Base-by-base conservation (phyloP, 2,329 filamentous ascomycete species). In the Aspergillus felis region DNA sequence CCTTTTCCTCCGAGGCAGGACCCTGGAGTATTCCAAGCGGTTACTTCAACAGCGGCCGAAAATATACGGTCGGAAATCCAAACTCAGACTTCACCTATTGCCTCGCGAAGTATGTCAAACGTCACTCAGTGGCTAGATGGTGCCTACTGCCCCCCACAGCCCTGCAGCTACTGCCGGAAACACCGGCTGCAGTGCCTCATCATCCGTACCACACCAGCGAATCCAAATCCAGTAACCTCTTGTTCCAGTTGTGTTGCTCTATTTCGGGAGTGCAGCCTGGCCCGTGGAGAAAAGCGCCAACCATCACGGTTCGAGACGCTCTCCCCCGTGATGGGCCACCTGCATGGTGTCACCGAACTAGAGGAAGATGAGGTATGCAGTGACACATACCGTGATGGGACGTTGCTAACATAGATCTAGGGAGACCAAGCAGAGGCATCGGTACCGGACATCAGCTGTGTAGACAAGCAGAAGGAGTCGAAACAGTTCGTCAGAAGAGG, bases 181-280 rank as follows among this genome's bases (percentile, higher is more conserved):
- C 71, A 76, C 44, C 75, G 78, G 1, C 66, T 82, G 8, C 79
- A 82, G 55, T 82, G 80, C 55, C 68, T 82, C 10, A 78, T 81
- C 24, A 67, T 82, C 9, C 75, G 79, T 32, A 81, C 79, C 0
- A 77, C 77, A 0, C 44, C 70, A 0, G 78, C 72, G 25, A 82
- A 82, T 56, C 80, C 80, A 0, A 82, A 82, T 55, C 80, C 79
- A 1, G 69, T 78, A 51, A 70, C 69, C 5, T 74, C 79, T 0
- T 82, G 80, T 61, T 81, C 80, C 3, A 81, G 78, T 58, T 82
- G 80, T 56, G 80, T 79, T 4, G 80, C 79, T 0, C 67, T 82
- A 1, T 82, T 80, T 56, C 71, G 79, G 1, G 77, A 81, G 57
- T 82, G 80, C 63, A 82, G 80, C 52, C 68, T 82, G 4, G 75